A percentile compares a stretch with the other conserved stretches of the same genome.
Conservation (phyloP, 495 filamentous ascomycete genomes). For the Hypoxylon fuscum region DNA sequence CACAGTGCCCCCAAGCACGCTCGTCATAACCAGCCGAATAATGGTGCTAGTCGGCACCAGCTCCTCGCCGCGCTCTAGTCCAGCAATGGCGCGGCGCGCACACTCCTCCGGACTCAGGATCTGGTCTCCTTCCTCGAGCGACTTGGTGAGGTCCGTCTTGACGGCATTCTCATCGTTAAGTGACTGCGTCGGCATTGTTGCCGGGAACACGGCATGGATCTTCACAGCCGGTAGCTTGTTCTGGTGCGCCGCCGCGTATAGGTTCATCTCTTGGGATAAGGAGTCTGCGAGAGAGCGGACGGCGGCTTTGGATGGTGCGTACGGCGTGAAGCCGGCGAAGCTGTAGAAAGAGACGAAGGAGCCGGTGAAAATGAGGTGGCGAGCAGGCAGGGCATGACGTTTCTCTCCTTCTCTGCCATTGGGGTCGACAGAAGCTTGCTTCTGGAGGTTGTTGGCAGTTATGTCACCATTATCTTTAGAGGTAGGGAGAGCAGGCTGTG, state of each 20-base stretch:
- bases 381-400: slow-evolving; percentile 44
- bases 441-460: too few species aligned
- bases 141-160: slow-evolving; percentile 78
- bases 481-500: too few species aligned
- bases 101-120: slow-evolving; percentile 74
- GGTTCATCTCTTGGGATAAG: slow-evolving; percentile 78
- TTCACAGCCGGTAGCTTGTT: slow-evolving; percentile 32
- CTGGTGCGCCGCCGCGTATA: slow-evolving; percentile 67
- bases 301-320: slow-evolving; percentile 81
- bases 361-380: slow-evolving; percentile 83
- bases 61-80: slow-evolving; percentile 64
- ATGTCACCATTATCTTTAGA: too few species aligned
- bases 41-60: slow-evolving; percentile 23
- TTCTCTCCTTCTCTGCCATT: neutral
- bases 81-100: slow-evolving; percentile 68
- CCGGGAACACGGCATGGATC: slow-evolving; percentile 83
- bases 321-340: slow-evolving; percentile 77
- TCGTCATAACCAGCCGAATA: slow-evolving; percentile 67
- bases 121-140: slow-evolving; percentile 78
- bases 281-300: slow-evolving; percentile 78
- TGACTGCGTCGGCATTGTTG: slow-evolving; percentile 73
- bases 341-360: slow-evolving; percentile 75
- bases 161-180: slow-evolving; percentile 74
- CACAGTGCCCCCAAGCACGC: slow-evolving; percentile 69
- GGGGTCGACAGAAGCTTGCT: slow-evolving; percentile 1